Percentiles rank a stretch among this genome's conserved stretches.
phyloP scores from a whole-genome alignment of 345 rosid species.

The Iberis pinnata region DNA sequence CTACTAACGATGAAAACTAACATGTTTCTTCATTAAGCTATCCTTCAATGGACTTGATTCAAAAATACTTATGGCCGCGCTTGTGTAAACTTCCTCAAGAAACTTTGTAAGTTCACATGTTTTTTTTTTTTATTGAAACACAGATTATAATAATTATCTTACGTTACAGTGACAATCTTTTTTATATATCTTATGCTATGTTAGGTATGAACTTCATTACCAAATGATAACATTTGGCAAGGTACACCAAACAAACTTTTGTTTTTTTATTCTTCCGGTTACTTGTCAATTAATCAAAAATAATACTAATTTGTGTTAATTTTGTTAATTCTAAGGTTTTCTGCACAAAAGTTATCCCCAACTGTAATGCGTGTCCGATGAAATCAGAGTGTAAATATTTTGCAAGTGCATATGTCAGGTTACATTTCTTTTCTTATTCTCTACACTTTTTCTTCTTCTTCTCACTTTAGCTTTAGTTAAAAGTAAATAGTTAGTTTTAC shows the following conservation, averaged over 20 bases:
- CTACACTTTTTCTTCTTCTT: not conserved
- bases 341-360: constrained; percentile 66
- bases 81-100: constrained; percentile 41
- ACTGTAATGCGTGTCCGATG: constrained; percentile 78
- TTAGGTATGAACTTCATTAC: constrained; percentile 62
- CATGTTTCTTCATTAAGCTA: constrained; percentile 32
- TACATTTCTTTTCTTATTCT: not conserved
- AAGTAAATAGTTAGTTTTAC: too few relatives aligned
- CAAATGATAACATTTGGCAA: constrained; percentile 80
- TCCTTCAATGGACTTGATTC: constrained; percentile 57
- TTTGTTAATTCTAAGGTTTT: constrained; percentile 40
- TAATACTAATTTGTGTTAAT: not conserved
- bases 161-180: not conserved
- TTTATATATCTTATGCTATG: not conserved
- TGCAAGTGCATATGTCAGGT: constrained; percentile 79
- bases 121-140: not conserved
- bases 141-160: not conserved
- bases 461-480: not conserved
- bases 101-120: constrained; percentile 39
- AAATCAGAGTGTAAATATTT: constrained; percentile 67
- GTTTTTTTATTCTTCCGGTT: not conserved
- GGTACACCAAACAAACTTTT: too few relatives aligned
- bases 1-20: not conserved
- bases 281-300: not conserved
- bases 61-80: constrained; percentile 62